Percentiles rank a stretch among this genome's conserved stretches.
phyloP scores from a whole-genome alignment of 306 rosid species.

The Begonia masoniana region DNA sequence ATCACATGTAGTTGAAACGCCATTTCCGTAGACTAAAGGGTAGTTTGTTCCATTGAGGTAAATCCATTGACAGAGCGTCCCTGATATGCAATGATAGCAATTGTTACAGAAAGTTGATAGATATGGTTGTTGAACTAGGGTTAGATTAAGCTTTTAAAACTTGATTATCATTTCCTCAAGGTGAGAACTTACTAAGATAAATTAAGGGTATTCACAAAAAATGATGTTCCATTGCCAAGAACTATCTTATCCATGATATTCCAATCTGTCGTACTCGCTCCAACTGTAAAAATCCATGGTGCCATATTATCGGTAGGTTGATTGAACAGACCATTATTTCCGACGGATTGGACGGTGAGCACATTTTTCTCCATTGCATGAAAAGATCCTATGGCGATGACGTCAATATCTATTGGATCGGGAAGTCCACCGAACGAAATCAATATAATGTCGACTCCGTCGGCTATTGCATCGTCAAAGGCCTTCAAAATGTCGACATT shows the following conservation, averaged over 20 bases:
- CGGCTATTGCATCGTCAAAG: constrained; percentile 38
- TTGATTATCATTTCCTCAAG: too few relatives aligned
- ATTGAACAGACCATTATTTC: constrained; percentile 9
- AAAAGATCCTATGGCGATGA: constrained; percentile 20
- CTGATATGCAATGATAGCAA: neutral
- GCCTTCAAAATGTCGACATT: constrained; percentile 9
- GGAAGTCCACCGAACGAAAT: neutral
- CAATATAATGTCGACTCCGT: constrained; percentile 24
- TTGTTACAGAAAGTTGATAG: too few relatives aligned
- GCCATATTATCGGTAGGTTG: constrained; percentile 3
- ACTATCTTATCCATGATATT: constrained; percentile 5
- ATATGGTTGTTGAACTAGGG: too few relatives aligned
- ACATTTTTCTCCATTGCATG: constrained; percentile 27
- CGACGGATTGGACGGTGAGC: constrained; percentile 19
- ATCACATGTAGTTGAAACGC: constrained; percentile 4
- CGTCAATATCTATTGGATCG: neutral
- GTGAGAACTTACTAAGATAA: neutral
- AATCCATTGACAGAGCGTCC: constrained; percentile 15
- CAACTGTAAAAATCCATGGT: constrained; percentile 16
- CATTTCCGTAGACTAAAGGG: constrained; percentile 14
- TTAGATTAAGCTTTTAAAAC: too few relatives aligned
- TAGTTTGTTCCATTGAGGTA: constrained; percentile 6
- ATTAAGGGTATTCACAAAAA: neutral
- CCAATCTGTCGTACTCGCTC: constrained; percentile 14
- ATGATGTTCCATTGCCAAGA: constrained; percentile 7